Evolutionary conservation across 2,329 filamentous ascomycete species (phyloP), one percentile per base, ranked within the genome.

Genomic region (Byssothecium circinans): DNA sequence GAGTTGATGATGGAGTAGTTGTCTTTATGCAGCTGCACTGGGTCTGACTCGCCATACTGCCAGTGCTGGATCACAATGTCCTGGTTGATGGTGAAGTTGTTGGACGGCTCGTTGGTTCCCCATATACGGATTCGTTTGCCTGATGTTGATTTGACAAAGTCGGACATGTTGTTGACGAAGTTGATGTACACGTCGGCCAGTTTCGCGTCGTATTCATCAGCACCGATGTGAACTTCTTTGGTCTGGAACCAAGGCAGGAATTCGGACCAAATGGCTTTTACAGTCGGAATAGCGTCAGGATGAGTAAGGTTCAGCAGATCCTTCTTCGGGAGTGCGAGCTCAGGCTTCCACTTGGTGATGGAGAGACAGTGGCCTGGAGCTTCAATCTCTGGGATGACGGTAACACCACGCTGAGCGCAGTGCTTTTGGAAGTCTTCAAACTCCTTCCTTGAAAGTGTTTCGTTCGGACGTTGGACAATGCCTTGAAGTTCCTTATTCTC

Each of bases 1-100:
- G 75, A 76, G 53, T 78, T 78, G 61, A 78, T 65, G 8, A 76
- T 27, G 0, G 64, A 46, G 47, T 77, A 76, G 1, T 68, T 69
- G 3, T 67, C 57, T 1, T 58, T 47, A 10, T 72, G 62, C 0
- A 78, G 69, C 8, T 66, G 52, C 0, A 75, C 56, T 0, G 76
- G 76, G 45, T 78, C 75, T 1, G 75, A 78, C 41, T 78, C 69
- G 1, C 74, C 74, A 46, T 75, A 77, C 45, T 77, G 74, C 76
- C 76, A 78, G 49, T 78, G 76, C 52, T 78, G 75, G 5, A 75
- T 61, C 4, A 72, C 62, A 18, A 78, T 62, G 15, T 75, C 63
- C 25, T 67, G 68, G 2, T 67, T 68, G 43, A 78, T 69, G 8
- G 62, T 66, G 2, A 72, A 55, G 22, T 70, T 61, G 8, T 68